A percentile compares a stretch with the other conserved stretches of the same genome.
Evolutionary conservation across 768 basidiomycete genomes (phyloP).

Genomic region (Suillus discolor): DNA sequence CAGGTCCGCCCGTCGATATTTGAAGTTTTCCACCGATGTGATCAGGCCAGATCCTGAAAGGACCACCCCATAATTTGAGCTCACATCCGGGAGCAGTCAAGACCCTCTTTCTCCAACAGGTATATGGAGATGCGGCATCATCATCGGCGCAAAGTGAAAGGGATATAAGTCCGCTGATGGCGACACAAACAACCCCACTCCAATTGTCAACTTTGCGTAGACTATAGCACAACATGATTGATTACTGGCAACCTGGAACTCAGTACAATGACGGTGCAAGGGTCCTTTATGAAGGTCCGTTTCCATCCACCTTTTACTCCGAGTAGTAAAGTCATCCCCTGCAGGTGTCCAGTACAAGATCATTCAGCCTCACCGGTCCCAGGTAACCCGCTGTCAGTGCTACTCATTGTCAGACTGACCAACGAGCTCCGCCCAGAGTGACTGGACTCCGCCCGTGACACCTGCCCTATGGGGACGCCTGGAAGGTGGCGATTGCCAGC

Average conservation of each 20-base stretch:
- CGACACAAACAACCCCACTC: not conserved
- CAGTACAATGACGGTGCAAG: constrained; percentile 55
- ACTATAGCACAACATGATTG: constrained; percentile 37
- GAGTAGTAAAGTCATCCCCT: constrained; percentile 17
- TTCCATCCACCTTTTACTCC: not conserved
- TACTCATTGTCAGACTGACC: constrained; percentile 11
- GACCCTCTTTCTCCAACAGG: not conserved
- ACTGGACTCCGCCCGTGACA: constrained; percentile 65
- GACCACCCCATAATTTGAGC: not conserved
- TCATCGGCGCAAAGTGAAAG: not conserved
- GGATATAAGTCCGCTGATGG: not conserved
- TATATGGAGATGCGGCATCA: not conserved
- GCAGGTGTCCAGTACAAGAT: constrained; percentile 61
- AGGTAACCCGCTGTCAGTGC: constrained; percentile 42
- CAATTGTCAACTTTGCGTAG: not conserved
- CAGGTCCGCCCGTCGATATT: not conserved
- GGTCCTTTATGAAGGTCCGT: constrained; percentile 57
- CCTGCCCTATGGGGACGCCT: constrained; percentile 72
- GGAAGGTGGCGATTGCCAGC: constrained; percentile 32
- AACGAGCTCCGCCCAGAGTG: constrained; percentile 40
- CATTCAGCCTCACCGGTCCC: constrained; percentile 71
- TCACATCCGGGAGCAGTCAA: not conserved
- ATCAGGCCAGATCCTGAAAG: not conserved
- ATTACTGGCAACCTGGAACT: constrained; percentile 63
- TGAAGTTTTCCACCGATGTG: not conserved